Evolutionary conservation across 352 stramenopile genomes (phyloP).

Genomic region (Pythium volutum): DNA sequence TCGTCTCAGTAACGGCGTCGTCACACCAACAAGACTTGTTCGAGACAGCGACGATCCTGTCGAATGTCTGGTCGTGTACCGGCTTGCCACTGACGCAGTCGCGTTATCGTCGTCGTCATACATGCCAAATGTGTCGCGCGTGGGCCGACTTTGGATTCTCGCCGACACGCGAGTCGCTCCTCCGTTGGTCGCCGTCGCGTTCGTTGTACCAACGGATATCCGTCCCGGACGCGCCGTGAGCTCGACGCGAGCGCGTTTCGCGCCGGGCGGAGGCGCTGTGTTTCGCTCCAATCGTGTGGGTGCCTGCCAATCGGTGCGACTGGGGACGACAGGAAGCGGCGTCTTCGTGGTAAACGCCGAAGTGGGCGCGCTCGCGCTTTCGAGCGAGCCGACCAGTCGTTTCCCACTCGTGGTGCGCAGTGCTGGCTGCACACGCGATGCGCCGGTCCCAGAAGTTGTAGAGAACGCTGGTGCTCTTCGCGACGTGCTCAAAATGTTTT

Average conservation of each 20-base stretch:
- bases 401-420: neutral
- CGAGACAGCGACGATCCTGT: neutral
- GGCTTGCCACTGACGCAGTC: neutral
- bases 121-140: slow-evolving; percentile 9
- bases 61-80: slow-evolving; percentile 1
- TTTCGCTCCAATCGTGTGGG: neutral
- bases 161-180: neutral
- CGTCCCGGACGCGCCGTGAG: neutral
- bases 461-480: neutral
- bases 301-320: neutral
- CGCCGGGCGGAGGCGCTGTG: neutral
- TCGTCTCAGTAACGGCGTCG: neutral
- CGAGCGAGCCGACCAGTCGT: neutral
- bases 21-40: neutral
- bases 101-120: slow-evolving; percentile 10
- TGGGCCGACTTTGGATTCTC: neutral
- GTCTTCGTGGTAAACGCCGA: neutral
- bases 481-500: neutral
- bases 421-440: neutral
- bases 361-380: slow-evolving; percentile 6
- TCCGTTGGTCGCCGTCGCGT: neutral
- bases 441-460: neutral
- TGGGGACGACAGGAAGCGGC: neutral
- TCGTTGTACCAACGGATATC: neutral
- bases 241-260: slow-evolving; percentile 8